These are phyloP conservation scores for Penicillium longicatenatum DNA, from an alignment of 495 filamentous ascomycete species.

Conservation along the genomic window DNA sequence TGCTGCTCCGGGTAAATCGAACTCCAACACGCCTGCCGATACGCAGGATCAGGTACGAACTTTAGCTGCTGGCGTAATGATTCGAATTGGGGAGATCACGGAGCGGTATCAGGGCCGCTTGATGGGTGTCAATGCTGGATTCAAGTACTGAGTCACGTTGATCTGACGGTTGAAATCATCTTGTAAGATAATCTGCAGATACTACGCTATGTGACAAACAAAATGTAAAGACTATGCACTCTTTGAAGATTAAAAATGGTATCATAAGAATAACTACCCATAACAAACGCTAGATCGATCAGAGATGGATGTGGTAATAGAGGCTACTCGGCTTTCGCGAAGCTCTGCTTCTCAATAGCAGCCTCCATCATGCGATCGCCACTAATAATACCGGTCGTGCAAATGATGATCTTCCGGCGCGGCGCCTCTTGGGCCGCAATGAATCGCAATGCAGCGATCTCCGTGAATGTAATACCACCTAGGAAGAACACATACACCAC, in stretches of 20 bases:
- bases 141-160: slow-evolving; percentile 37
- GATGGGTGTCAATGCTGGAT: slow-evolving; percentile 55
- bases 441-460: slow-evolving; percentile 93
- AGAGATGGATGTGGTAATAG: neutral
- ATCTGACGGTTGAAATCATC: neutral
- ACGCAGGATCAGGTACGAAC: slow-evolving; percentile 44
- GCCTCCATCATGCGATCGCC: slow-evolving; percentile 88
- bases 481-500: slow-evolving; percentile 92
- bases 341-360: slow-evolving; percentile 73
- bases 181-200: neutral
- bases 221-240: neutral
- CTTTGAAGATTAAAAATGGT: slow-evolving; percentile 14
- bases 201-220: neutral
- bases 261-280: slow-evolving; percentile 18
- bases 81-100: slow-evolving; percentile 74
- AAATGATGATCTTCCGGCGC: slow-evolving; percentile 82
- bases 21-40: slow-evolving; percentile 39
- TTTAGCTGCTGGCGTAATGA: slow-evolving; percentile 79
- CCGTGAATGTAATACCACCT: slow-evolving; percentile 91
- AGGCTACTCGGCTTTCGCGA: slow-evolving; percentile 45
- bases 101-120: slow-evolving; percentile 72
- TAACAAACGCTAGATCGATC: slow-evolving; percentile 9
- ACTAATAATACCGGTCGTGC: slow-evolving; percentile 87
- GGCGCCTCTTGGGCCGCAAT: slow-evolving; percentile 85
- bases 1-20: slow-evolving; percentile 21